phyloP scores from a whole-genome alignment of 192 early-diverging fungal genomes.

The Backusella luteola region DNA sequence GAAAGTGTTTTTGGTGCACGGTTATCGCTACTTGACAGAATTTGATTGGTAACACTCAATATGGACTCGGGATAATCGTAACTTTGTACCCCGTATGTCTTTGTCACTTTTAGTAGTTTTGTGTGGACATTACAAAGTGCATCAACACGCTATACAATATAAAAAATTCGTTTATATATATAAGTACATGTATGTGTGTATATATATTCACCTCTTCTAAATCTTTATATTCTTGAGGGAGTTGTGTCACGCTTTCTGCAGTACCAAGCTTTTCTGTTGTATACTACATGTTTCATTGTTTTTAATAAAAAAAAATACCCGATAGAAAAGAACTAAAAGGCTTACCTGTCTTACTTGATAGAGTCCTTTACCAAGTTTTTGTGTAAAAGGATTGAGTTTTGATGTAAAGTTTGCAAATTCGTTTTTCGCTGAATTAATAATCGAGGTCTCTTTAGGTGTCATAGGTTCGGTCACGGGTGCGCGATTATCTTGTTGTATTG shows the following conservation, averaged over 20 bases:
- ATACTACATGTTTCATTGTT: slow-evolving; percentile 41
- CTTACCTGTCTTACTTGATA: slow-evolving; percentile 44
- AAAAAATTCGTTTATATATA: background rate
- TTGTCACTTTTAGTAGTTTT: slow-evolving; percentile 64
- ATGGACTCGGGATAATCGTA: slow-evolving; percentile 76
- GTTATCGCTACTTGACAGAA: slow-evolving; percentile 40
- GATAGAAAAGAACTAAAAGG: background rate
- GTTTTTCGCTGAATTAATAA: slow-evolving; percentile 25
- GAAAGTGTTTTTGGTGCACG: slow-evolving; percentile 1
- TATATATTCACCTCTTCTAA: slow-evolving; percentile 68
- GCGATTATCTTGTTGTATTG: background rate
- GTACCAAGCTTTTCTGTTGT: slow-evolving; percentile 69
- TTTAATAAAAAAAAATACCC: background rate
- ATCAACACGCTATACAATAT: slow-evolving; percentile 66
- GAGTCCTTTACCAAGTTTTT: slow-evolving; percentile 39
- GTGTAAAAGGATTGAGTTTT: slow-evolving; percentile 41
- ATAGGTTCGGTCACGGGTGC: background rate
- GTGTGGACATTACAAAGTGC: slow-evolving; percentile 61
- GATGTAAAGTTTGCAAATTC: slow-evolving; percentile 36
- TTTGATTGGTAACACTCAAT: slow-evolving; percentile 55
- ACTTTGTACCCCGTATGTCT: slow-evolving; percentile 63
- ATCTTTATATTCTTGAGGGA: slow-evolving; percentile 86
- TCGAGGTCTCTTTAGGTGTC: background rate
- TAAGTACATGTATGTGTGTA: background rate
- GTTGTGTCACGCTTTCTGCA: slow-evolving; percentile 78